phyloP scores from a whole-genome alignment of 2,329 filamentous ascomycete genomes.

The Atkinsonella hypoxylon region DNA sequence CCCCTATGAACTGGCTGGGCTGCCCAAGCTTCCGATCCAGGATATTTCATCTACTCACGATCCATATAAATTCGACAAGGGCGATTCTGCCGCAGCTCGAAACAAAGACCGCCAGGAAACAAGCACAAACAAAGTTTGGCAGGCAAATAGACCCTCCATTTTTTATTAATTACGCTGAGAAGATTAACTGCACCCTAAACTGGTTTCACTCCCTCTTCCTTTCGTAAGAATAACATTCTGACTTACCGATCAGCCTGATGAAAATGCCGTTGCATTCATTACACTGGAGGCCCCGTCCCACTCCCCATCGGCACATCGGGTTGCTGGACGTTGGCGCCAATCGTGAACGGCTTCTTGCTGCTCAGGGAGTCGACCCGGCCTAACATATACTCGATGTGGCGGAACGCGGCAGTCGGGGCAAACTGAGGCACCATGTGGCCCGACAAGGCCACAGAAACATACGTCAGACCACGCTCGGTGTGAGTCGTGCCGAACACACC shows the following conservation, averaged over 20 bases:
- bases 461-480: conserved; percentile 65
- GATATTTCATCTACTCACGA: neutral
- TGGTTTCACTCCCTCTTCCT: no score
- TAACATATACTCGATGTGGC: conserved; percentile 62
- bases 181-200: no score
- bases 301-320: neutral
- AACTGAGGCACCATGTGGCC: conserved; percentile 62
- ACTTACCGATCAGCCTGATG: no score
- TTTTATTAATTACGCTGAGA: no score
- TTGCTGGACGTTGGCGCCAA: neutral
- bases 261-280: neutral
- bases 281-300: neutral
- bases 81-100: neutral
- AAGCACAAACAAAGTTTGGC: neutral
- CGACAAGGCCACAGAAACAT: conserved; percentile 45
- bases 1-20: no score
- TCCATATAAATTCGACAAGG: neutral
- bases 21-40: neutral
- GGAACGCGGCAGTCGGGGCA: conserved; percentile 53
- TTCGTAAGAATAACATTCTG: no score
- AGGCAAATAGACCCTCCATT: neutral
- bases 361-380: conserved; percentile 50
- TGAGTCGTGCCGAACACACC: conserved; percentile 59
- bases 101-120: neutral
- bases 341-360: conserved; percentile 4